phyloP scores from a whole-genome alignment of 2,329 filamentous ascomycete genomes.

The Tricladium varicosporioides region DNA sequence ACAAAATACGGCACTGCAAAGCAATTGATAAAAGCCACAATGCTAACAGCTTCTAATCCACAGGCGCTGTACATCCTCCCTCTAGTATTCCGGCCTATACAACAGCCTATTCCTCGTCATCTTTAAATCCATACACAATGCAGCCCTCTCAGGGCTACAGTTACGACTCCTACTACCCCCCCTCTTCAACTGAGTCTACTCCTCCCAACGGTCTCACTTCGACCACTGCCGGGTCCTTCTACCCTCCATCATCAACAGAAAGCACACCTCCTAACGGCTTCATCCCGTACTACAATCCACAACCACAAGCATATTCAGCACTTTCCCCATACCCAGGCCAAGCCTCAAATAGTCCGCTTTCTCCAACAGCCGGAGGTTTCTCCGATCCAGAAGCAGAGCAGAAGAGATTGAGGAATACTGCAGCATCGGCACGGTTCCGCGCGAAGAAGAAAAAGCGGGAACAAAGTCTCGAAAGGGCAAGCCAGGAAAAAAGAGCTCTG shows the following conservation, averaged over 20 bases:
- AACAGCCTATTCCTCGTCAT: neutral
- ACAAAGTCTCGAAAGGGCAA: conserved; percentile 74
- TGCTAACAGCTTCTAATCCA: neutral
- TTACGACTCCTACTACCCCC: conserved; percentile 7
- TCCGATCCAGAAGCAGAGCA: conserved; percentile 18
- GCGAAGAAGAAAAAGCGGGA: conserved; percentile 95
- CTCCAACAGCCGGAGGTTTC: conserved; percentile 34
- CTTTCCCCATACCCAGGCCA: conserved; percentile 8
- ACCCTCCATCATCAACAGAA: conserved; percentile 7
- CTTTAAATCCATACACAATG: conserved; percentile 8
- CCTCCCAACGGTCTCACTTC: conserved; percentile 11
- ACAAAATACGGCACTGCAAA: too few species aligned
- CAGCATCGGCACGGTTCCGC: conserved; percentile 82
- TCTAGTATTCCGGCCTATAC: neutral
- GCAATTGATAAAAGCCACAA: neutral
- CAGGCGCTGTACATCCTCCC: neutral
- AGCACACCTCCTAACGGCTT: conserved; percentile 12
- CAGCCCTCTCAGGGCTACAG: neutral
- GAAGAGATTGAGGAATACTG: conserved; percentile 83
- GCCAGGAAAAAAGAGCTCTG: conserved; percentile 79
- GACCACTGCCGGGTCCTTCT: neutral
- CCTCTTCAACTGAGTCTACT: conserved; percentile 7
- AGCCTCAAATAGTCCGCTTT: conserved; percentile 33
- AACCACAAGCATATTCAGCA: neutral
- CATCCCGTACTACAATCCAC: conserved; percentile 11